Percentiles rank a stretch among this genome's conserved stretches.
phyloP scores from a whole-genome alignment of 805 yeast species.

The Yueomyces sinensis region DNA sequence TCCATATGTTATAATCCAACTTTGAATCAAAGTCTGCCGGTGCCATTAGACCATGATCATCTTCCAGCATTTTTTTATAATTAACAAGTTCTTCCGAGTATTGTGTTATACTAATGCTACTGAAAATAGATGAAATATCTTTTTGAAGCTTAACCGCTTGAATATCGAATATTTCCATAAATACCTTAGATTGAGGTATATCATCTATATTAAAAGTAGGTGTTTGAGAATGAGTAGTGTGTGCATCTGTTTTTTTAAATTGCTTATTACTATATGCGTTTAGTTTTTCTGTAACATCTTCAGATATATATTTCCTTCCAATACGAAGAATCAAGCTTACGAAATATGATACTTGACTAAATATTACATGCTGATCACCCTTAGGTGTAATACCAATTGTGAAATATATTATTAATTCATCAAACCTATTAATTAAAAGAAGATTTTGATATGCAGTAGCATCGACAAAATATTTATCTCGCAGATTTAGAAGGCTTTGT shows the following conservation, averaged over 20 bases:
- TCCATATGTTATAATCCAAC: slow-evolving; percentile 30
- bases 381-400: slow-evolving; percentile 31
- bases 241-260: not conserved
- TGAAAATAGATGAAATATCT: slow-evolving; percentile 25
- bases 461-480: slow-evolving; percentile 40
- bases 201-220: slow-evolving; percentile 45
- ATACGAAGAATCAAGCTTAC: slow-evolving; percentile 11
- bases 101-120: not conserved
- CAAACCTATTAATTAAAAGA: slow-evolving; percentile 24
- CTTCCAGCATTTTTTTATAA: slow-evolving; percentile 5
- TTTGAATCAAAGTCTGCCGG: slow-evolving; percentile 26
- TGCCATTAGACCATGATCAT: slow-evolving; percentile 20
- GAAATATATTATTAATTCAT: slow-evolving; percentile 39
- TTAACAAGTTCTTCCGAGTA: slow-evolving; percentile 9
- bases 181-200: slow-evolving; percentile 36
- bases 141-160: slow-evolving; percentile 39
- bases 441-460: slow-evolving; percentile 23
- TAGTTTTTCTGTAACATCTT: slow-evolving; percentile 27
- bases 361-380: slow-evolving; percentile 12
- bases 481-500: slow-evolving; percentile 46
- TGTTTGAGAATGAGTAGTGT: slow-evolving; percentile 1
- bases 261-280: slow-evolving; percentile 26
- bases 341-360: slow-evolving; percentile 15
- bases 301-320: slow-evolving; percentile 5
- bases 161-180: slow-evolving; percentile 37